phyloP scores from a whole-genome alignment of 2,329 filamentous ascomycete species.

The Cladophialophora psammophila region DNA sequence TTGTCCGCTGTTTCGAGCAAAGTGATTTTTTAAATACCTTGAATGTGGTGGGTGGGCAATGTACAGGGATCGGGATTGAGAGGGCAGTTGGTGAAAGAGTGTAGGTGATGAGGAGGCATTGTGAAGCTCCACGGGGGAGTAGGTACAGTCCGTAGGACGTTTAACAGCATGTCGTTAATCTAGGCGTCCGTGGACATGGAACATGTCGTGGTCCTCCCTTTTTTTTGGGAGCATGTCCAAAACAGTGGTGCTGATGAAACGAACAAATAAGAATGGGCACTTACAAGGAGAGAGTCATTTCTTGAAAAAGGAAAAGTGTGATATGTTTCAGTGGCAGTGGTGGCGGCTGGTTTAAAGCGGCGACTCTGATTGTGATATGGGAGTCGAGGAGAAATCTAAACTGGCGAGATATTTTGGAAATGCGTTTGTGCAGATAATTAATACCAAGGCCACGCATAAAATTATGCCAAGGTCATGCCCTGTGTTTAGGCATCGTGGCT shows the following conservation, averaged over 20 bases:
- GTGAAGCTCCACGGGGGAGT: not conserved
- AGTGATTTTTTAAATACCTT: not conserved
- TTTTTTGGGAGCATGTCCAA: not conserved
- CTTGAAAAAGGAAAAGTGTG: not conserved
- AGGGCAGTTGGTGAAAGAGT: not conserved
- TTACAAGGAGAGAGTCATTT: not conserved
- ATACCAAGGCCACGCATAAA: too few relatives aligned
- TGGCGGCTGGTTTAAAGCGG: not conserved
- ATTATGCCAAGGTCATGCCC: too few relatives aligned
- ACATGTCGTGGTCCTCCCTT: not conserved
- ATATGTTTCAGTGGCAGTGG: not conserved
- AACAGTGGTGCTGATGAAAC: not conserved
- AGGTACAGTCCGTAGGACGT: not conserved
- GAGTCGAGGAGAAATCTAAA: not conserved
- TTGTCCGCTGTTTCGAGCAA: not conserved
- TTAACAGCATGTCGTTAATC: not conserved
- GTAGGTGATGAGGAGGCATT: not conserved
- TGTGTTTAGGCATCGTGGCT: not conserved
- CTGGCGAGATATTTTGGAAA: not conserved
- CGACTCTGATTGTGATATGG: not conserved
- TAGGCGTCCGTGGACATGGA: not conserved
- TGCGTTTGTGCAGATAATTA: too few relatives aligned
- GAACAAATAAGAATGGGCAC: conserved; percentile 4
- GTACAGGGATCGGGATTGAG: not conserved
- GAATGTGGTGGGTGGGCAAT: not conserved